Evolutionary conservation across 2,329 filamentous ascomycete species (phyloP).

Genomic region (Eutypella sp.): DNA sequence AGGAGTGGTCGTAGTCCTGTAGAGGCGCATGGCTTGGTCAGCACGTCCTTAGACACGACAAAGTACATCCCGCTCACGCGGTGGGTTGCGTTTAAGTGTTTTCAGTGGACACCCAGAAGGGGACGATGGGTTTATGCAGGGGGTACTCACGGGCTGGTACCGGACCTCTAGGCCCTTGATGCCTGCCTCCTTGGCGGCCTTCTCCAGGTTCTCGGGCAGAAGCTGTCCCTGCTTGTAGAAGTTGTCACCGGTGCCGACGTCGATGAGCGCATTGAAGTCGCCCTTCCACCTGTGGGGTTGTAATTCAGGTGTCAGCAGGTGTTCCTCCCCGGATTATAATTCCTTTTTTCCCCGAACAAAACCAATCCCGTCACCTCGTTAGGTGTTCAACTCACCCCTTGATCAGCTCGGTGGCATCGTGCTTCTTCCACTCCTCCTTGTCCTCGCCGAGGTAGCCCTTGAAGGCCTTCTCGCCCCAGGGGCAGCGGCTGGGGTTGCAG

Average conservation of each 20-base stretch:
- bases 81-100: too few species aligned
- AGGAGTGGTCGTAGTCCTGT: slow-evolving; percentile 90
- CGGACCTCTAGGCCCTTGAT: slow-evolving; percentile 69
- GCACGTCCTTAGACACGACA: too few species aligned
- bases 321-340: too few species aligned
- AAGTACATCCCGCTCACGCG: too few species aligned
- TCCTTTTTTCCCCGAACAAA: too few species aligned
- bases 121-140: not conserved
- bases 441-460: slow-evolving; percentile 79
- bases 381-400: slow-evolving; percentile 45
- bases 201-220: slow-evolving; percentile 85
- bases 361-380: too few species aligned
- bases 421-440: slow-evolving; percentile 73
- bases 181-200: slow-evolving; percentile 71
- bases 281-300: slow-evolving; percentile 34
- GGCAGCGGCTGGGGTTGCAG: slow-evolving; percentile 75
- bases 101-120: too few species aligned
- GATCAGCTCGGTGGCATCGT: slow-evolving; percentile 89
- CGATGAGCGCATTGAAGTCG: slow-evolving; percentile 73
- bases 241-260: slow-evolving; percentile 90
- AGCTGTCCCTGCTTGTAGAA: slow-evolving; percentile 95
- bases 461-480: slow-evolving; percentile 97
- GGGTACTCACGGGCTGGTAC: slow-evolving; percentile 65
- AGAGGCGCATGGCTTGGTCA: slow-evolving; percentile 1
- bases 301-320: not conserved